Evolutionary conservation across 2,329 filamentous ascomycete genomes (phyloP).

Genomic region (Lachnum nothofagi): DNA sequence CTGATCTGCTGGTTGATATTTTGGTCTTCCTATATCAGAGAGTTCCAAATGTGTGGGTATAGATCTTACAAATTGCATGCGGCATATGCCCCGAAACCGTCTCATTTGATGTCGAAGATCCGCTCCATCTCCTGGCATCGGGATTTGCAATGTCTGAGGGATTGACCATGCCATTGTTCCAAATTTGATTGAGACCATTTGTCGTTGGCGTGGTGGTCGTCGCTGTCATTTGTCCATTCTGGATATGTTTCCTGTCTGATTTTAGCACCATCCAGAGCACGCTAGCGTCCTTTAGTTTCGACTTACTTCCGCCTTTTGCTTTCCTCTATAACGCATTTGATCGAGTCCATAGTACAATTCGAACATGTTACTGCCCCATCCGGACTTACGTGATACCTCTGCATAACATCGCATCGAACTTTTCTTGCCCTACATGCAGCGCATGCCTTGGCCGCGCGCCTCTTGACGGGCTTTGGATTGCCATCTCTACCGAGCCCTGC

Average conservation of each 20-base stretch:
- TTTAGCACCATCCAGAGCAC: slow-evolving; percentile 15
- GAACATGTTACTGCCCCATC: slow-evolving; percentile 30
- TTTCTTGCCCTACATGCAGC: slow-evolving; percentile 84
- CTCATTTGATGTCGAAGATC: slow-evolving; percentile 17
- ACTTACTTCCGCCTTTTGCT: slow-evolving; percentile 64
- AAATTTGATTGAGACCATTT: slow-evolving; percentile 11
- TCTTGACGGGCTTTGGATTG: slow-evolving; percentile 47
- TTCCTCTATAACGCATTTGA: slow-evolving; percentile 49
- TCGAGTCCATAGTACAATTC: slow-evolving; percentile 40
- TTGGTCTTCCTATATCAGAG: slow-evolving; percentile 24
- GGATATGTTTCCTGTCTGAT: slow-evolving; percentile 26
- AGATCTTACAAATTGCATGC: slow-evolving; percentile 31
- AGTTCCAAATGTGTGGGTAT: not conserved
- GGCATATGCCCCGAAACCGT: slow-evolving; percentile 23
- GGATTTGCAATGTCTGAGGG: slow-evolving; percentile 26
- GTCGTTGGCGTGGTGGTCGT: slow-evolving; percentile 7
- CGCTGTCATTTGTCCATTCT: slow-evolving; percentile 16
- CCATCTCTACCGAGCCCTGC: slow-evolving; percentile 22
- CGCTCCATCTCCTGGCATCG: slow-evolving; percentile 24
- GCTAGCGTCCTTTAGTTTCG: not conserved
- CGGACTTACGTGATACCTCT: slow-evolving; percentile 42
- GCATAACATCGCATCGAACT: slow-evolving; percentile 89
- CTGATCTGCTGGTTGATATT: slow-evolving; percentile 21
- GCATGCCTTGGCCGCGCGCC: slow-evolving; percentile 85
- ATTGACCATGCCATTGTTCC: slow-evolving; percentile 25